Evolutionary conservation across 2,329 filamentous ascomycete genomes (phyloP), one percentile per base, ranked within the genome.

Genomic region (Lojkania enalia): DNA sequence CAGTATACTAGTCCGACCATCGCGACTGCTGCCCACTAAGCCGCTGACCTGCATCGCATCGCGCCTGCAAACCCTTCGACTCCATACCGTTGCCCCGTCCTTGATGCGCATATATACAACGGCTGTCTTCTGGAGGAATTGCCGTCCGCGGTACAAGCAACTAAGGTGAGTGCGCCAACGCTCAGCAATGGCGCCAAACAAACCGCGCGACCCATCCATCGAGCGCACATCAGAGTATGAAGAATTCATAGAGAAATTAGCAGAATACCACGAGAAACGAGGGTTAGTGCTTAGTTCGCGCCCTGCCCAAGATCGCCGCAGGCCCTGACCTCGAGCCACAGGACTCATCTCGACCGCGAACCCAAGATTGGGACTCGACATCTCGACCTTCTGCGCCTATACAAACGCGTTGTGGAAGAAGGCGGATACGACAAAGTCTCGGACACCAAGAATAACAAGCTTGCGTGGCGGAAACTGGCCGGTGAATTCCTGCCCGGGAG

Each of bases 401-500:
- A 89, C 76, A 86, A 87, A 51, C 80, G 84, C 55, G 87, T 95
- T 14, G 79, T 87, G 42, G 80, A 81, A 16, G 83, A 85, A 58
- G 90, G 90, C 41, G 90, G 90, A 46, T 96, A 96, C 67, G 90
- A 95, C 71, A 85, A 86, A 65, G 82, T 92, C 38, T 78, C 75
- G 16, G 75, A 78, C 53, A 78, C 73, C 20, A 66, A 90, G 82
- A 50, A 85, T 83, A 72, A 92, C 67, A 94, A 92, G 74, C 80
- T 95, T 53, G 87, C 88, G 39, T 96, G 90, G 90, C 82, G 89
- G 52, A 84, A 83, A 58, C 80, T 95, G 59, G 88, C 86, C 11
- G 79, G 84, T 41, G 85, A 90, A 58, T 85, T 95, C 45, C 83
- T 88, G 38, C 81, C 91, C 52, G 83, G 83, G 62, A 84, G 84